Base-by-base conservation (phyloP, 306 rosid genomes). In the Lotus japonicus region DNA sequence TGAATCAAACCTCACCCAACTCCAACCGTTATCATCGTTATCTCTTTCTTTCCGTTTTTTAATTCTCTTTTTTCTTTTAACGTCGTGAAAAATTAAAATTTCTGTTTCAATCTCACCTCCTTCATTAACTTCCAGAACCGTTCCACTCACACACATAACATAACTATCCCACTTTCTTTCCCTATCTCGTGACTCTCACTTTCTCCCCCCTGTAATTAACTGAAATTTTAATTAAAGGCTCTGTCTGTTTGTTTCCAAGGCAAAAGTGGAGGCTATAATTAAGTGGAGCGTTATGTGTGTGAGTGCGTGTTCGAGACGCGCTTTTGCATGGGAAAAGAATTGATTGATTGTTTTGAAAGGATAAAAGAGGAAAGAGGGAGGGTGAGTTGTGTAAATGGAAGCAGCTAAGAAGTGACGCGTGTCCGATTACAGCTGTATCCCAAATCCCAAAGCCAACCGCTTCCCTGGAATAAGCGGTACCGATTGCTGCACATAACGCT, bases 391-490 rank as follows among this genome's bases (percentile, higher is more conserved):
- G 78, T 72, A 73, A 79, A 72, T 76, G 43, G 65, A 77, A 67
- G 82, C 74, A 53, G 42, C 72, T 70, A 4, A 31, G 61, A 57
- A 64, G 43, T 42, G 96, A 94, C 99, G 97, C 97, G 99, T 95
- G 97, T 85, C 78, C 23, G 0, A 23, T 75, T 2, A 90, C 92
- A 95, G 97, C 96, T 95, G 99, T 90, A 88, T 88, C 80, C 86
- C 96, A 90, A 84, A 84, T 42, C 74, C 81, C 77, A 64, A 59
- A 3, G 11, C 70, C 28, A 80, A 92, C 97, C 92, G 96, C 85
- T 81, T 78, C 54, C 81, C 81, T 53, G 75, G 66, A 66, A 79
- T 65, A 86, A 82, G 80, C 90, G 96, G 97, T 90, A 80, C 77
- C 74, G 65, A 61, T 53, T 74, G 60, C 74, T 81, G n/a, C n/a